These are phyloP conservation scores for Acidomyces sp. DNA, from an alignment of 495 filamentous ascomycete genomes.

Conservation along the genomic window DNA sequence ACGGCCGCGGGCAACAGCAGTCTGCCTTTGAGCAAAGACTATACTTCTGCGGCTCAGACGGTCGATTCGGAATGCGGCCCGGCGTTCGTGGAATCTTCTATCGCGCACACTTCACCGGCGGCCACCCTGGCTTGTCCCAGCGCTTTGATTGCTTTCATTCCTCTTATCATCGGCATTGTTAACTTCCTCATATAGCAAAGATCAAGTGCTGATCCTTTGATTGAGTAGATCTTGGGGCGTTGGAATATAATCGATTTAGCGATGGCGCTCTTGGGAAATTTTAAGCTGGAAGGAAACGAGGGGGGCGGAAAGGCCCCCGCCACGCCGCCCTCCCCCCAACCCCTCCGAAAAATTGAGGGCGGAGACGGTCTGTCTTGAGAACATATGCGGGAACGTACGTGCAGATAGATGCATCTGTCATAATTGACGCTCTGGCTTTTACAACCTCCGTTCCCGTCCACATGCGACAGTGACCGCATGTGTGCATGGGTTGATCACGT, in stretches of 20 bases:
- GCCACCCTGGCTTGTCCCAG: too few species aligned
- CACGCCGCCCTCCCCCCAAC: too few species aligned
- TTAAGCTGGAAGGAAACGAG: background rate
- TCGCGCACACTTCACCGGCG: too few species aligned
- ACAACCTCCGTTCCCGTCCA: background rate
- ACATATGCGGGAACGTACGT: background rate
- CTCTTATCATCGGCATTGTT: background rate
- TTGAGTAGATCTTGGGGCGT: too few species aligned
- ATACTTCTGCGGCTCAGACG: conserved; percentile 26
- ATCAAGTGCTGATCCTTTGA: conserved; percentile 17
- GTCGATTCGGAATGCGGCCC: conserved; percentile 27
- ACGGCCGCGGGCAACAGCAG: conserved; percentile 24
- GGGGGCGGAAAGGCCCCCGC: background rate
- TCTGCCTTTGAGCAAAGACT: conserved; percentile 27
- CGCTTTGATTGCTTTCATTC: background rate
- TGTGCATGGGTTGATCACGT: background rate
- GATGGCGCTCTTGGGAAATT: conserved; percentile 5
- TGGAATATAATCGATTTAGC: conserved; percentile 4
- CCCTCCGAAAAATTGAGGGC: too few species aligned
- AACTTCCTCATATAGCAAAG: conserved; percentile 3
- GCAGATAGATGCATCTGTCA: background rate
- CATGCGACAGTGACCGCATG: background rate
- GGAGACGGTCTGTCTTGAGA: too few species aligned
- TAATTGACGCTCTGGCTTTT: background rate
- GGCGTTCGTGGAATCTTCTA: too few species aligned